phyloP scores from a whole-genome alignment of 352 stramenopile species.

The Pythium aristosporum region DNA sequence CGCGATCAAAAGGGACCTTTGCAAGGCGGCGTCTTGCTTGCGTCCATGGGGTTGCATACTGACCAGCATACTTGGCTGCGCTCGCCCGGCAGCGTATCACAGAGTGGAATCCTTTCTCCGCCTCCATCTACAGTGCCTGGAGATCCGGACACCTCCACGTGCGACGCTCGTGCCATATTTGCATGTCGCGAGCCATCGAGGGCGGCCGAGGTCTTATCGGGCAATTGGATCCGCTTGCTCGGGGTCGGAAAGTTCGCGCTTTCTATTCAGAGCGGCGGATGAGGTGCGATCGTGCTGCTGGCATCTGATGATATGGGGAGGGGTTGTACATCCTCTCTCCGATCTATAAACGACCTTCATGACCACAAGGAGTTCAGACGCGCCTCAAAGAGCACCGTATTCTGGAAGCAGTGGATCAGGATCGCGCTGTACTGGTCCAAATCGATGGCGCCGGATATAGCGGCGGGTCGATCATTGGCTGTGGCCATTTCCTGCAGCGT shows the following conservation, averaged over 20 bases:
- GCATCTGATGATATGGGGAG: not conserved
- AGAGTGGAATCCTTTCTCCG: too few species aligned
- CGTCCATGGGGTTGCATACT: too few species aligned
- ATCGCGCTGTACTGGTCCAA: conserved; percentile 15
- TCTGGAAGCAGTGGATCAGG: conserved; percentile 19
- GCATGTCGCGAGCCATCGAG: not conserved
- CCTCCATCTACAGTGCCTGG: too few species aligned
- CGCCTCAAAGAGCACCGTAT: conserved; percentile 22
- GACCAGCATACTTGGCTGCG: too few species aligned
- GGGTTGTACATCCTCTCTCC: not conserved
- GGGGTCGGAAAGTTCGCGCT: not conserved
- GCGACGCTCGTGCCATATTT: not conserved
- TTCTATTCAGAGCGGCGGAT: conserved; percentile 14
- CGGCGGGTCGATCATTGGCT: not conserved
- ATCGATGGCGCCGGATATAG: conserved; percentile 21
- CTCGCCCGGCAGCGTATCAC: too few species aligned
- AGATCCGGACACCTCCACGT: too few species aligned
- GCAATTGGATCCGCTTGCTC: not conserved
- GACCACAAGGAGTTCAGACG: conserved; percentile 23
- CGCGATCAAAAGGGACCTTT: conserved; percentile 1
- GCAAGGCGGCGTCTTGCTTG: too few species aligned
- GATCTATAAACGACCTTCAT: conserved; percentile 6
- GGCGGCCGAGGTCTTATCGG: not conserved
- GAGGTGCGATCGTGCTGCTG: conserved; percentile 15
- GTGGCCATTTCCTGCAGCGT: conserved; percentile 18